Evolutionary conservation across 202 grass and related monocot species (phyloP).

Genomic region (Dendrocalamus latiflorus): DNA sequence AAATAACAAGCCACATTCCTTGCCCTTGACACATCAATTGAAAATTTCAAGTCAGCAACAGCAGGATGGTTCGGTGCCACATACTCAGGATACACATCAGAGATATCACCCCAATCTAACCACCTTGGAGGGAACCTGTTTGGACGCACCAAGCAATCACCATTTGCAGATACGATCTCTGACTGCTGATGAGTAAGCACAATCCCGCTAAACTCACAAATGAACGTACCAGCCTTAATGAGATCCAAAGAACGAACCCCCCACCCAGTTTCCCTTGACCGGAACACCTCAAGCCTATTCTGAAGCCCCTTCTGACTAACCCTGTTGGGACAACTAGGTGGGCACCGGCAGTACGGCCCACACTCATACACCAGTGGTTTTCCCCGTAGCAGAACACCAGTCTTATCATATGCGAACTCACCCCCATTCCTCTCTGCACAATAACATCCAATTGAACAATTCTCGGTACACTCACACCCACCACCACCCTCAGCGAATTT

Average conservation of each 20-base stretch:
- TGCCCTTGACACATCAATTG: slow-evolving; percentile 80
- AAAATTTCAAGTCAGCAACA: slow-evolving; percentile 56
- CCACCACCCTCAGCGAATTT: slow-evolving; percentile 59
- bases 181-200: slow-evolving; percentile 78
- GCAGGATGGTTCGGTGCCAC: slow-evolving; percentile 52
- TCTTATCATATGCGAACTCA: slow-evolving; percentile 73
- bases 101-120: slow-evolving; percentile 93
- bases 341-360: slow-evolving; percentile 73
- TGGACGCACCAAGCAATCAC: slow-evolving; percentile 74
- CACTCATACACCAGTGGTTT: slow-evolving; percentile 92
- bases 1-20: slow-evolving; percentile 99
- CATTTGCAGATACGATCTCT: slow-evolving; percentile 52
- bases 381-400: slow-evolving; percentile 61
- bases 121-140: slow-evolving; percentile 78
- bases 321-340: slow-evolving; percentile 71
- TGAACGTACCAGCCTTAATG: slow-evolving; percentile 77
- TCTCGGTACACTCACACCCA: slow-evolving; percentile 62
- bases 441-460: slow-evolving; percentile 68
- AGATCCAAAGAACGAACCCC: slow-evolving; percentile 93
- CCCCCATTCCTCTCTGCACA: slow-evolving; percentile 74
- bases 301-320: slow-evolving; percentile 84
- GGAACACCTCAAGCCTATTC: slow-evolving; percentile 77
- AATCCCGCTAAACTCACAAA: slow-evolving; percentile 95
- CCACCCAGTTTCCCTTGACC: slow-evolving; percentile 93
- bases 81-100: slow-evolving; percentile 78